Base-by-base conservation (phyloP, 2,329 filamentous ascomycete genomes). In the Aureobasidium pullulans region DNA sequence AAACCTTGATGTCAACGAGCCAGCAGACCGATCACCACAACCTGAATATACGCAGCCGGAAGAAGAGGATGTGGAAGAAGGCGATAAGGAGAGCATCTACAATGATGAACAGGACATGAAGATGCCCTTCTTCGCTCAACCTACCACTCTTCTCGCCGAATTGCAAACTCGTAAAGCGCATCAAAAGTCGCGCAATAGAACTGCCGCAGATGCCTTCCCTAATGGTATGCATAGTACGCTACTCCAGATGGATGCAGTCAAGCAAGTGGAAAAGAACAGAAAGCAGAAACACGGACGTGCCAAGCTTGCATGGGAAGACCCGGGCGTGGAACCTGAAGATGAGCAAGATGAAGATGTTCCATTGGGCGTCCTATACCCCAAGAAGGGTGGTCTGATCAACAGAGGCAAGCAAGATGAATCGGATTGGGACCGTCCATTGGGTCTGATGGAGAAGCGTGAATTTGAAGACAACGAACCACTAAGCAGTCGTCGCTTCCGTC, bases 401-500 rank as follows among this genome's bases (percentile, higher is more conserved):
- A 72, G 70, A 42, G 76, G 79, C 50, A 72, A 79, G 62, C 43
- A 47, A 13, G 80, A 83, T 59, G 67, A 67, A 57, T 65, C 66
- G 49, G 75, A 73, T 68, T 85, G 63, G 80, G 85, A 73, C 75
- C 84, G 77, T 10, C 88, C 89, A 0, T 71, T 90, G 5, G 89
- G 89, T 4, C 72, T 94, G 59, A 86, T 94, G 78, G 88, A 95
- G 69, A 85, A 84, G 66, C 85, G 90, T 48, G 87, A 95, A 61
- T 76, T 94, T 64, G 94, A 99, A 70, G 94, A 99, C 67, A 94
- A 91, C 59, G 94, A 97, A 70, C 92, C 94, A 0, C 77, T 96
- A 19, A 91, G 88, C 66, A 81, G 81, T 40, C 86, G 92, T 2
- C 84, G 89, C 49, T 88, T 87, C 42, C 82, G 92, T 59, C 79